Evolutionary conservation across 2,329 filamentous ascomycete species (phyloP).

Genomic region (Verticillium tricorpus): DNA sequence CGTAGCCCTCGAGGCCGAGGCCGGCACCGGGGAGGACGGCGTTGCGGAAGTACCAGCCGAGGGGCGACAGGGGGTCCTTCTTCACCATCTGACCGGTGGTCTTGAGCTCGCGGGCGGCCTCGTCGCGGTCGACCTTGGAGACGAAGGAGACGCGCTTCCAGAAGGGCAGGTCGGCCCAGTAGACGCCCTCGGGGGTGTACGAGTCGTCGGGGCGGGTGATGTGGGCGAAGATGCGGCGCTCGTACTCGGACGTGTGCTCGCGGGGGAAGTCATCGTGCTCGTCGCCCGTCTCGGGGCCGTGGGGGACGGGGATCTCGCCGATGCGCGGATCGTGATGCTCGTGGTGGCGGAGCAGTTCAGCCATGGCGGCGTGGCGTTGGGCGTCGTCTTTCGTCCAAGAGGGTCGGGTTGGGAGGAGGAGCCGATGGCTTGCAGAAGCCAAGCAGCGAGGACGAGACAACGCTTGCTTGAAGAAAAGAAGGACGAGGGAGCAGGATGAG

Average conservation of each 20-base stretch:
- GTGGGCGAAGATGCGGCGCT: slow-evolving; percentile 65
- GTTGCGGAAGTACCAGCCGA: slow-evolving; percentile 85
- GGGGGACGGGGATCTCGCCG: slow-evolving; percentile 53
- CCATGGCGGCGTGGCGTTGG: slow-evolving; percentile 20
- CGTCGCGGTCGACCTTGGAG: slow-evolving; percentile 63
- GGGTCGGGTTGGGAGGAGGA: not conserved
- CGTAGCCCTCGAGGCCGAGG: slow-evolving; percentile 89
- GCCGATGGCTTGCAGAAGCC: not conserved
- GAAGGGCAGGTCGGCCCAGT: slow-evolving; percentile 87
- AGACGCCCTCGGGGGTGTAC: slow-evolving; percentile 75
- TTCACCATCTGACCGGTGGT: slow-evolving; percentile 77
- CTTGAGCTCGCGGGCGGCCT: slow-evolving; percentile 62
- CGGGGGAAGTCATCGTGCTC: slow-evolving; percentile 43
- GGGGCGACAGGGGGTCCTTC: slow-evolving; percentile 74
- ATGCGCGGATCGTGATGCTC: slow-evolving; percentile 35
- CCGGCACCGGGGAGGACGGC: slow-evolving; percentile 91
- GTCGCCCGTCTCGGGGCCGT: slow-evolving; percentile 44
- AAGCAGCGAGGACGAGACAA: not conserved
- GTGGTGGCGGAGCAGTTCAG: slow-evolving; percentile 32
- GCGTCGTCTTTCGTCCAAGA: not conserved
- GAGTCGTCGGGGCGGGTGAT: slow-evolving; percentile 85
- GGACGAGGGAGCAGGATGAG: not conserved
- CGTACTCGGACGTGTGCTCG: slow-evolving; percentile 40
- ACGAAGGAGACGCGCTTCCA: slow-evolving; percentile 71
- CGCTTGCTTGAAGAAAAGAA: not conserved